Evolutionary conservation across 257 asterid genomes (phyloP).

Genomic region (Anisodus tanguticus): DNA sequence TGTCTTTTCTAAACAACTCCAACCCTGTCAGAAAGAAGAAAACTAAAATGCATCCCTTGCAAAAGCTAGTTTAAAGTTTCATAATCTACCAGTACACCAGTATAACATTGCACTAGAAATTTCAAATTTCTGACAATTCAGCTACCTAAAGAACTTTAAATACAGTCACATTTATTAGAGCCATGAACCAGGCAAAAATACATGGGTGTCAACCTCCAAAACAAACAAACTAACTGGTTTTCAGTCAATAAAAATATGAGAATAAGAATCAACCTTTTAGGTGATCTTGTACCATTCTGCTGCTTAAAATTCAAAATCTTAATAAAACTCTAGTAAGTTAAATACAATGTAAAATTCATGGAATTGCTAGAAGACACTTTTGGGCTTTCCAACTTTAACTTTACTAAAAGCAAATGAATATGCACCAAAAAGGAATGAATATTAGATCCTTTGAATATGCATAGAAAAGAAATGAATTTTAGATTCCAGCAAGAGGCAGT

Average conservation of each 20-base stretch:
- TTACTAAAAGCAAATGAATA: slow-evolving; percentile 7
- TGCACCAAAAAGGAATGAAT: slow-evolving; percentile 6
- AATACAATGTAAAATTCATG: slow-evolving; percentile 13
- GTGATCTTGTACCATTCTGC: slow-evolving; percentile 12
- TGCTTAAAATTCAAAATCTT: background rate
- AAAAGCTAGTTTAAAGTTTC: slow-evolving; percentile 3
- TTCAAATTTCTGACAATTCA: slow-evolving; percentile 2
- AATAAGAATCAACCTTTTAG: slow-evolving; percentile 10
- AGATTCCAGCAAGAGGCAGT: background rate
- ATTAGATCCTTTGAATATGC: slow-evolving; percentile 10
- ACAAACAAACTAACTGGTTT: background rate
- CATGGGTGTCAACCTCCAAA: background rate
- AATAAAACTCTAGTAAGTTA: background rate
- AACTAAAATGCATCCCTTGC: background rate
- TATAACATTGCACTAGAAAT: slow-evolving; percentile 17
- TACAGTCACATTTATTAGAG: background rate
- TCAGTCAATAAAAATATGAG: slow-evolving; percentile 12
- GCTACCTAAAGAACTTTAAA: slow-evolving; percentile 13
- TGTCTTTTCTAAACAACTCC: background rate
- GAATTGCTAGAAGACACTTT: background rate
- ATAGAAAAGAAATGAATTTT: background rate
- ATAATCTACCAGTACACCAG: slow-evolving; percentile 14
- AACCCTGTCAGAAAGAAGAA: background rate
- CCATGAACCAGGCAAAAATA: slow-evolving; percentile 14
- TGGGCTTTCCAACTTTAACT: background rate